Base-by-base conservation (phyloP, 163 green algal species). In the Scenedesmus sp. region DNA sequence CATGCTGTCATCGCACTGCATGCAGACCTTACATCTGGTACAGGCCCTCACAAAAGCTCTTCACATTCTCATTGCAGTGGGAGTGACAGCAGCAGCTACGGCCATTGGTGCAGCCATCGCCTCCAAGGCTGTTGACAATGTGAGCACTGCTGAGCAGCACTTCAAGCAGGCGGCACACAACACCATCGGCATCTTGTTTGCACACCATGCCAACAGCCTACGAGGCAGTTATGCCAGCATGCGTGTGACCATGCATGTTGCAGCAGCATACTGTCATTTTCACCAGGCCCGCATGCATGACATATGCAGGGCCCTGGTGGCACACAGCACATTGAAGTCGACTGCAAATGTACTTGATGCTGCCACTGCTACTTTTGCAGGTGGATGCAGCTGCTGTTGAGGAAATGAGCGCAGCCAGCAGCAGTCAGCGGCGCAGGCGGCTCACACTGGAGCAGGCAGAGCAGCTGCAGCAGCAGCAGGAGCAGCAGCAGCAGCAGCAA, bases 371-470 rank as follows among this genome's bases (percentile, higher is more conserved):
- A 7, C 12, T 79, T 26, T 33, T 76, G 37, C 65, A 89, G 85
- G 46, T 89, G 13, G 85, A 89, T 35, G 22, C 61, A 43, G 85
- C 85, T 51, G 42, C 49, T 1, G 7, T 72, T 51, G 65, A 89
- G 30, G 85, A 89, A 1, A 49, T 82, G 61, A 40, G 33, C 0
- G 46, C 24, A 30, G 2, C 20, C 56, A 35, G 49, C 33, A 37
- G 33, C 65, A 40, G 46, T 16, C 40, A 51, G 72, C 85, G 85
- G 44, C 68, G 85, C 20, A 72, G 33, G 85, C 46, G 85, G 46
- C 35, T 83, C 20, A 84, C 85, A 24, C 49, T 90, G 16, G 85
- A 83, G 46, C 30, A 83, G n/a, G 85, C 83, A 81, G 83, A 89
- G 59, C 83, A 80, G 61, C 59, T 49, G 9, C 59, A 81, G 83